Evolutionary conservation across 352 stramenopile genomes (phyloP).

Genomic region (Globisporangium nunn): DNA sequence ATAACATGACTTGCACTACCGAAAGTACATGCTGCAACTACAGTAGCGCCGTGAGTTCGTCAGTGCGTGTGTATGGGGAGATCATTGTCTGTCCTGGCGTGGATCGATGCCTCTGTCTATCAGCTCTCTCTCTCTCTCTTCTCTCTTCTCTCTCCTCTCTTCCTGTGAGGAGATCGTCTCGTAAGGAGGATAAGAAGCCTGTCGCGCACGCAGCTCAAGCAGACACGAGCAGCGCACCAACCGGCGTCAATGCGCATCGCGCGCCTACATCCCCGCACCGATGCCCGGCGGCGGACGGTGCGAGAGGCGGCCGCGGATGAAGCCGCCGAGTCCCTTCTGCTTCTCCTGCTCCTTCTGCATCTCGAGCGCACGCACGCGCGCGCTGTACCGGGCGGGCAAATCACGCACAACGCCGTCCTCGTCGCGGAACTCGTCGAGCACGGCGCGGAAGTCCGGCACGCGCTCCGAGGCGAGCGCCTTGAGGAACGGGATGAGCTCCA

Average conservation of each 20-base stretch:
- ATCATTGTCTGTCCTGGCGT: no score
- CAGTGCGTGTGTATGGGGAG: no score
- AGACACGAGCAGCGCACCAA: background rate
- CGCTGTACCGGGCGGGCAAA: constrained; percentile 66
- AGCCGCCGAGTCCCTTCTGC: constrained; percentile 78
- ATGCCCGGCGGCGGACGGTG: constrained; percentile 31
- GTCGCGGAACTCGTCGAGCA: constrained; percentile 76
- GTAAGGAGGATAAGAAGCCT: no score
- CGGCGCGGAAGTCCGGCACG: constrained; percentile 65
- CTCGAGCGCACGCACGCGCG: constrained; percentile 70
- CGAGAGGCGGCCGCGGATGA: constrained; percentile 68
- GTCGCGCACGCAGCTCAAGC: background rate
- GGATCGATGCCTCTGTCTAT: no score
- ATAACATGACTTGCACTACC: no score
- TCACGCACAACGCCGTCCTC: constrained; percentile 77
- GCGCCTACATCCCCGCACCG: constrained; percentile 9
- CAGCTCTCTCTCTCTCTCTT: no score
- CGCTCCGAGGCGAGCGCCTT: constrained; percentile 74
- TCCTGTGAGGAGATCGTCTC: no score
- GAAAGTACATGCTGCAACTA: no score
- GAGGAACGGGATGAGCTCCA: constrained; percentile 81
- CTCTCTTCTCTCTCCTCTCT: no score
- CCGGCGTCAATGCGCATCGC: no score
- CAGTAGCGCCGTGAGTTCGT: no score
- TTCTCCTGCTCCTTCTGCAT: constrained; percentile 77